Base-by-base conservation (phyloP, 1,284 basidiomycete genomes). In the Apiotrichum gamsii region DNA sequence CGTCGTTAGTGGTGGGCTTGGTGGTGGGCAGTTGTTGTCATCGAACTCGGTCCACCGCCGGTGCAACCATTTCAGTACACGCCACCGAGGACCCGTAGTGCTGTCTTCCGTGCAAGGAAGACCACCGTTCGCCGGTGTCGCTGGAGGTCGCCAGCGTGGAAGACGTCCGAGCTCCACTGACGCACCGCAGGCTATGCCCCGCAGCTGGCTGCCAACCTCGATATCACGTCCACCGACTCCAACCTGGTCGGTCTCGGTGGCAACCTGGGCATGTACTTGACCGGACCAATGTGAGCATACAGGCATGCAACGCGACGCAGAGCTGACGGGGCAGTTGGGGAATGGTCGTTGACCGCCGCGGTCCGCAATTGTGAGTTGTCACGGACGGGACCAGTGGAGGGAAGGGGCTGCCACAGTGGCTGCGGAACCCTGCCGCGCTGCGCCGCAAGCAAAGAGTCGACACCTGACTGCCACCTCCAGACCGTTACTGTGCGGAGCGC, bases 111-210 rank as follows among this genome's bases (percentile, higher is more conserved):
- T n/a, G n/a, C n/a, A n/a, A n/a, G n/a, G n/a, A n/a, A n/a, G n/a
- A n/a, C n/a, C n/a, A n/a, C n/a, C n/a, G n/a, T n/a, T n/a, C n/a
- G n/a, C 24, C 18, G 39, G 16, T 28, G 25, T 28, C 6, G 29
- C 16, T 19, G 1, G 28, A n/a, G 15, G 24, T 16, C 20, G 37
- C 5, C 13, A 24, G 15, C 23, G 16, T 18, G 37, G 9, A 16
- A 11, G 23, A 5, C 11, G 28, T 8, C 28, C 10, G 11, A 5
- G 23, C n/a, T n/a, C n/a, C n/a, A 23, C 2, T 18, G n/a, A 15
- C 15, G 13, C 2, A 28, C n/a, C n/a, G n/a, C 62, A 84, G 87
- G 84, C 2, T 90, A 89, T 64, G 82, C 83, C 0, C 87, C 87
- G 0, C 87, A 89, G 64, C 75, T 90, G 3, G 84, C 82, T 2